Conservation (phyloP, 2,329 filamentous ascomycete genomes). For the Thielaviopsis euricoi region DNA sequence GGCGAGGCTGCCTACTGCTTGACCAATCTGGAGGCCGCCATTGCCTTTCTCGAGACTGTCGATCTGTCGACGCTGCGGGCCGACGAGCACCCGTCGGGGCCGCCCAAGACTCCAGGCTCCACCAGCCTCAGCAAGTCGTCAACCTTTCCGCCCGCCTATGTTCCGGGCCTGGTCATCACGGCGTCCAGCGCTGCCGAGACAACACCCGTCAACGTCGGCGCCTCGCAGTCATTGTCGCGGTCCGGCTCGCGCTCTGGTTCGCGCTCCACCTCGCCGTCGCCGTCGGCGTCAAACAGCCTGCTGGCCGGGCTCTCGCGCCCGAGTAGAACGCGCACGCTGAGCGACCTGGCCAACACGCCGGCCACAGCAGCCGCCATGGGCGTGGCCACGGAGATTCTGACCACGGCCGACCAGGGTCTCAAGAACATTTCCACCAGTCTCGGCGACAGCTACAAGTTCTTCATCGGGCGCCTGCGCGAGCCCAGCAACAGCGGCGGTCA, state of each 20-base stretch:
- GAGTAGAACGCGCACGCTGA: conserved; percentile 51
- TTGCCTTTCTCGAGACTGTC: conserved; percentile 88
- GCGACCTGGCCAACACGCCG: conserved; percentile 72
- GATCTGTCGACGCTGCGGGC: conserved; percentile 76
- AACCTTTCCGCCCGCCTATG: conserved; percentile 41
- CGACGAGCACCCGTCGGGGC: conserved; percentile 57
- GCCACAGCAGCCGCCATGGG: conserved; percentile 52
- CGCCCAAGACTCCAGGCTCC: conserved; percentile 37
- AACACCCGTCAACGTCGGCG: background rate
- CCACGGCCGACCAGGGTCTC: conserved; percentile 76
- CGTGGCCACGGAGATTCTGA: conserved; percentile 69
- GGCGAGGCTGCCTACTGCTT: conserved; percentile 93
- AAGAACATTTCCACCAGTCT: conserved; percentile 85
- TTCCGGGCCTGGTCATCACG: conserved; percentile 23
- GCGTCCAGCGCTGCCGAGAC: conserved; percentile 13
- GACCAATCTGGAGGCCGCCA: conserved; percentile 87
- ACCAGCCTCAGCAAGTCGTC: conserved; percentile 29
- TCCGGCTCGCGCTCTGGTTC: background rate
- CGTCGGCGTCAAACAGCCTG: background rate
- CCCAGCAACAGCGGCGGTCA: conserved; percentile 19
- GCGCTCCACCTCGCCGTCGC: background rate
- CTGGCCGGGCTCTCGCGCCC: conserved; percentile 12
- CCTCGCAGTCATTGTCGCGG: background rate
- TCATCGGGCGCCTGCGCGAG: conserved; percentile 77
- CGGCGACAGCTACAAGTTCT: conserved; percentile 83